A percentile compares a stretch with the other conserved stretches of the same genome.
Conservation (phyloP, 495 filamentous ascomycete genomes). For the Xylaria telfairii region DNA sequence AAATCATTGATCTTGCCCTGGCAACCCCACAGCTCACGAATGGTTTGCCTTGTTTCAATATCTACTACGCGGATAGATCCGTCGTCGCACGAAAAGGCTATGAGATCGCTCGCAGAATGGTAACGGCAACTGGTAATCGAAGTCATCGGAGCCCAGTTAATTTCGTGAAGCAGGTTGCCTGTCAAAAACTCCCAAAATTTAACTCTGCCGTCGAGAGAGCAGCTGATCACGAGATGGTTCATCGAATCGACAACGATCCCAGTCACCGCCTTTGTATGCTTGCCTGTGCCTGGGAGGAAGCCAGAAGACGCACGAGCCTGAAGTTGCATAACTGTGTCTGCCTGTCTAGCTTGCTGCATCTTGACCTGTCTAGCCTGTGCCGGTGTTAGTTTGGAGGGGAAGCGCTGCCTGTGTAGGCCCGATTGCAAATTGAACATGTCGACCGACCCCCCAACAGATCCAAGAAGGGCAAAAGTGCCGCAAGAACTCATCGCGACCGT, state of each 20-base stretch:
- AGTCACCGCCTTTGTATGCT: constrained; percentile 82
- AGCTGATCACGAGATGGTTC: constrained; percentile 82
- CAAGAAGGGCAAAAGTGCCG: constrained; percentile 92
- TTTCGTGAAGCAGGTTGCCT: constrained; percentile 76
- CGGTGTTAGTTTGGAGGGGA: constrained; percentile 72
- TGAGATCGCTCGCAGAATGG: constrained; percentile 80
- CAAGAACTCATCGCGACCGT: constrained; percentile 88
- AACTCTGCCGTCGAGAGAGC: constrained; percentile 88
- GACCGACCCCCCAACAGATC: constrained; percentile 79
- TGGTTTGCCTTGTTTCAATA: constrained; percentile 84
- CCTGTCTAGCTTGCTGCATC: constrained; percentile 56
- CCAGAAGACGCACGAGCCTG: constrained; percentile 45
- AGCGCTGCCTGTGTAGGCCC: constrained; percentile 81
- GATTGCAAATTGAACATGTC: constrained; percentile 98
- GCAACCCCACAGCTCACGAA: constrained; percentile 92
- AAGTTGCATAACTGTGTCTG: constrained; percentile 56
- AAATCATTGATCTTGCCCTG: constrained; percentile 83
- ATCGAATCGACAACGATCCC: constrained; percentile 84
- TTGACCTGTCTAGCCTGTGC: constrained; percentile 68
- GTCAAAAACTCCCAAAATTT: constrained; percentile 97
- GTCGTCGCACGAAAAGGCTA: constrained; percentile 90
- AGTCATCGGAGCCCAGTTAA: constrained; percentile 86
- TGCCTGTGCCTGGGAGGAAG: constrained; percentile 59
- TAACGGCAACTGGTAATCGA: constrained; percentile 77
- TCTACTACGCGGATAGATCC: constrained; percentile 87